Evolutionary conservation across 139 green algal species (phyloP).

Genomic region (Chlorella sp.): DNA sequence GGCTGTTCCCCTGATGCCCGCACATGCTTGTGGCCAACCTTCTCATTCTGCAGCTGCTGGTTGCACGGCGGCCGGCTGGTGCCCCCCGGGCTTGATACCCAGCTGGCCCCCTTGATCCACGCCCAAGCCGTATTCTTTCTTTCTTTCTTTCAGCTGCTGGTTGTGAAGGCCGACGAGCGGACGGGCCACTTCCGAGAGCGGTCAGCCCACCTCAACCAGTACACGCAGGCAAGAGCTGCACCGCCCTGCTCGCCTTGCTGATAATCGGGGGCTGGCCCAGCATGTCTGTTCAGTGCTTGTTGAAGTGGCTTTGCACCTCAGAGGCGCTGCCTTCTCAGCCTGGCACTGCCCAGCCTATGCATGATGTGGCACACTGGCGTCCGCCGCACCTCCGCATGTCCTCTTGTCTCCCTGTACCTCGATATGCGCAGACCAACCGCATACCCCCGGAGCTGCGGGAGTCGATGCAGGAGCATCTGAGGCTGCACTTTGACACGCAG

Average conservation of each 20-base stretch:
- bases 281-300: no score
- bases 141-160: no score
- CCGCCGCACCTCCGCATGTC: not conserved
- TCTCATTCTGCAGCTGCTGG: not conserved
- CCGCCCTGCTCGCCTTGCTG: no score
- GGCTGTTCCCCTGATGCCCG: not conserved
- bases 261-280: no score
- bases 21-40: not conserved
- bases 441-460: slow-evolving; percentile 47
- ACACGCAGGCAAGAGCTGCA: slow-evolving; percentile 23
- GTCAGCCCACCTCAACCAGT: slow-evolving; percentile 50
- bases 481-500: slow-evolving; percentile 68
- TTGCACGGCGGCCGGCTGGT: no score
- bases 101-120: no score
- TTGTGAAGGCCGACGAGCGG: slow-evolving; percentile 56
- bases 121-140: no score
- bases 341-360: no score
- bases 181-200: slow-evolving; percentile 47
- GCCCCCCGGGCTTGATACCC: no score
- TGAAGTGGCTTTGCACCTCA: no score
- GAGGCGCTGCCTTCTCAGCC: no score
- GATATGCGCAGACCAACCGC: slow-evolving; percentile 21
- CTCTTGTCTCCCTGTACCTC: not conserved
- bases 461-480: slow-evolving; percentile 70
- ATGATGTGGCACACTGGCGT: not conserved